These are phyloP conservation scores for Rhodosporidiobolus sp. DNA, from an alignment of 768 basidiomycete genomes.

Conservation along the genomic window DNA sequence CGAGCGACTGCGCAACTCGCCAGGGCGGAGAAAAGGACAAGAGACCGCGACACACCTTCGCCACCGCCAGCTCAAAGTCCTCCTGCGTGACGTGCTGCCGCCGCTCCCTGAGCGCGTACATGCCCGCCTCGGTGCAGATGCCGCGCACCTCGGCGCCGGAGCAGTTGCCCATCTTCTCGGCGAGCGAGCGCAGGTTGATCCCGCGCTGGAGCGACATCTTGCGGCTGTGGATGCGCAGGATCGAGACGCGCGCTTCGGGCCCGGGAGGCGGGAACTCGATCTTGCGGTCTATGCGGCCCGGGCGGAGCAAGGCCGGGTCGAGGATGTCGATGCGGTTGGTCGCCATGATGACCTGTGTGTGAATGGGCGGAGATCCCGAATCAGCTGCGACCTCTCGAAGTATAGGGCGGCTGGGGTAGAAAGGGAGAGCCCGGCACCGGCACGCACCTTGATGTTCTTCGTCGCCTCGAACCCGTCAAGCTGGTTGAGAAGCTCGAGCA, in stretches of 20 bases:
- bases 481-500: constrained; percentile 85
- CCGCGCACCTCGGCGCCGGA: constrained; percentile 96
- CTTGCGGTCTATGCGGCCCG: constrained; percentile 93
- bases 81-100: constrained; percentile 97
- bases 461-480: constrained; percentile 81
- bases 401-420: no score
- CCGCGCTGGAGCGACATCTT: constrained; percentile 99
- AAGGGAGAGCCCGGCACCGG: background rate
- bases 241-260: constrained; percentile 93
- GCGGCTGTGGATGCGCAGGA: constrained; percentile 91
- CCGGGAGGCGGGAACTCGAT: constrained; percentile 99
- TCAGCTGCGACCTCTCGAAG: no score
- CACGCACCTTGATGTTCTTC: constrained; percentile 68
- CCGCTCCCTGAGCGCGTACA: constrained; percentile 94
- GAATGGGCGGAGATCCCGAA: background rate
- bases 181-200: constrained; percentile 90
- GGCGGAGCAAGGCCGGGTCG: constrained; percentile 85
- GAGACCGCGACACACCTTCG: constrained; percentile 62
- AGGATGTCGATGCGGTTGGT: constrained; percentile 98
- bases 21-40: background rate
- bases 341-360: constrained; percentile 73
- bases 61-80: constrained; percentile 97
- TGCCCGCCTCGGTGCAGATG: constrained; percentile 96
- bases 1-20: no score
- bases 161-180: constrained; percentile 99